Percentiles rank a stretch among this genome's conserved stretches.
Evolutionary conservation across 192 early-diverging fungal species (phyloP).

Genomic region (Coemansia sp.): DNA sequence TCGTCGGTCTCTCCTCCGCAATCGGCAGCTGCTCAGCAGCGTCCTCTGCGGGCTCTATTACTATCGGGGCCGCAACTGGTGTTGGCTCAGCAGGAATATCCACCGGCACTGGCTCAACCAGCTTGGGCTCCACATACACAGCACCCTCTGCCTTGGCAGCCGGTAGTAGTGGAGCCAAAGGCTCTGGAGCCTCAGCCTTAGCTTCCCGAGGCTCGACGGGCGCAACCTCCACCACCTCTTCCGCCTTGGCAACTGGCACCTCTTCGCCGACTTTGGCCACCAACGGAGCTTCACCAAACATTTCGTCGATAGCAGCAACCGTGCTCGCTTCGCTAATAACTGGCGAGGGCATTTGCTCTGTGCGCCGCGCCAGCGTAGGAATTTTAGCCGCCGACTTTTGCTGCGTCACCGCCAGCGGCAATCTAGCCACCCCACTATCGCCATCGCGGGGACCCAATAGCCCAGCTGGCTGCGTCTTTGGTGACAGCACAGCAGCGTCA

Average conservation of each 20-base stretch:
- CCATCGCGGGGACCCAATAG: not conserved
- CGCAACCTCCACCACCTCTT: not conserved
- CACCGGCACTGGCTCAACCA: not conserved
- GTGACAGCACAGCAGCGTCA: not conserved
- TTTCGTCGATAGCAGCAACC: slow-evolving; percentile 1
- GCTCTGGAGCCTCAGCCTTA: not conserved
- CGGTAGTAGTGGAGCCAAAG: not conserved
- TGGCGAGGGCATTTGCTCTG: slow-evolving; percentile 25
- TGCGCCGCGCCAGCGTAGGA: slow-evolving; percentile 1
- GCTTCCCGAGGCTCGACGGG: not conserved
- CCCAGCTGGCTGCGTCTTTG: not conserved
- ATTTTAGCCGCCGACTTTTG: not conserved
- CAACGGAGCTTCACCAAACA: not conserved
- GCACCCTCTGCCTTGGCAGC: not conserved
- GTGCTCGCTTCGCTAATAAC: slow-evolving; percentile 34
- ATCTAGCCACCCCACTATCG: not conserved
- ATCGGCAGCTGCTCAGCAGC: not conserved
- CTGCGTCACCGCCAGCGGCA: slow-evolving; percentile 3
- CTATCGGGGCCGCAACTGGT: not conserved
- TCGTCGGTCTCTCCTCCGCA: not conserved
- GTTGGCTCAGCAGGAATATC: not conserved
- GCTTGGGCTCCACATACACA: not conserved
- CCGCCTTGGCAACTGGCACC: not conserved
- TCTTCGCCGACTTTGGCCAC: not conserved
- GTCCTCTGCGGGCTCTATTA: not conserved